Base-by-base conservation (phyloP, 768 basidiomycete genomes). In the Trametopsis cervina region DNA sequence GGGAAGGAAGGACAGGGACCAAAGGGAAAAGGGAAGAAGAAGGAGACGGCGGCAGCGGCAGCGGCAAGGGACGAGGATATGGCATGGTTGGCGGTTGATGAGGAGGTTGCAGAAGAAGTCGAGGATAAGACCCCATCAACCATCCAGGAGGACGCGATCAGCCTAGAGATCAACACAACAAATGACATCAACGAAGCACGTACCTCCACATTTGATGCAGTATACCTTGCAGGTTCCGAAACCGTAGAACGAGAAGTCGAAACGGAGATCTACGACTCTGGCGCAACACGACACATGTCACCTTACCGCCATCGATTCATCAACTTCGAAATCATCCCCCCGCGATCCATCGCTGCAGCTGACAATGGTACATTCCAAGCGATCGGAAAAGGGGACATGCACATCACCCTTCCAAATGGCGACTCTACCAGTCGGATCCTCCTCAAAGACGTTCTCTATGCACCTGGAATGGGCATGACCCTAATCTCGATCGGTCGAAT, bases 1-100 rank as follows among this genome's bases (percentile, higher is more conserved):
- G 66, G 67, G 37, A 64, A 66, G 51, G 66, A 66, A 36, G 68
- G 69, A 6, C 68, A 70, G 58, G 53, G 63, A 4, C 66, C 59
- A 0, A 51, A 59, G 7, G 60, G 59, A 57, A 56, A 57, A 44
- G 44, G 43, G 9, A 25, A 54, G 12, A 0, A 29, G 9, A 40
- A 26, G 12, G 53, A 54, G 18, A 35, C 36, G 2, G 46, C 49
- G 13, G 21, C 39, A 27, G 33, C 41, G 2, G 52, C 49, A 20
- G 22, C 9, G 2, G 35, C 40, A 3, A n/a, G 23, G 0, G 21
- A 27, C 11, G 41, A 52, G 0, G 41, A 49, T 10, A 37, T 0
- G 23, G 40, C 35, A 2, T 42, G 26, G 47, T 25, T 37, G 22
- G 40, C 40, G 15, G 35, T 47, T 7, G 35, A 13, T 15, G 35